Evolutionary conservation across 108 stramenopile species (phyloP), one percentile per base, ranked within the genome.

Genomic region (Conticribra guillardii): DNA sequence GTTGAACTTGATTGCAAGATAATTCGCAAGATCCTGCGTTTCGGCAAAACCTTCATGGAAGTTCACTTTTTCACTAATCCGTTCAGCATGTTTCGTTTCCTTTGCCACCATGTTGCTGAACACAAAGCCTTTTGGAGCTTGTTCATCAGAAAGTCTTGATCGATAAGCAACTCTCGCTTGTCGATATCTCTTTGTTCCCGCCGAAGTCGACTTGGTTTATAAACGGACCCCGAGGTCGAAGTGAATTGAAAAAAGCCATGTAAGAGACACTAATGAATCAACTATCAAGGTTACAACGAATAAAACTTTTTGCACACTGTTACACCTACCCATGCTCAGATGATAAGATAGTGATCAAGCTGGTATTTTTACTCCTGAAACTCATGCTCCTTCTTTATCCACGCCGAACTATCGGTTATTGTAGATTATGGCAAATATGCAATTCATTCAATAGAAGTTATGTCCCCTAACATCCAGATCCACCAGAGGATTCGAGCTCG

Each of bases 71-170:
- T 85, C 79, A 27, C 45, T 60, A 2, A 79, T 69, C 22, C 69
- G 69, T 50, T 85, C 78, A 1, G 66, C 67, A 22, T 66, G 51
- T 22, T 80, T 70, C 0, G 81, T 85, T 69, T 85, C 84, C 53
- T 85, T 85, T 0, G 81, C 84, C 41, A 85, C 47, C 84, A 85
- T 82, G 8, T 73, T 54, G 50, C 46, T 49, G 28, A 84, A 75
- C 0, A 59, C 67, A 37, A 85, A 82, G 27, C 69, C 68, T 46
- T 47, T 54, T 11, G 21, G 24, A 37, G 17, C 54, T 1, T 71
- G 41, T 44, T 4, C 17, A 53, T 80, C 70, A 44, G 81, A 46
- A 22, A 85, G 70, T 15, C 57, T 44, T 33, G 74, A 85, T 8
- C 81, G 62, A 50, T 71, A 82, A 32, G 81, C 84, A 33, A 85